Conservation (phyloP, 164 flowering plant species). For the Stephania cephalantha region DNA sequence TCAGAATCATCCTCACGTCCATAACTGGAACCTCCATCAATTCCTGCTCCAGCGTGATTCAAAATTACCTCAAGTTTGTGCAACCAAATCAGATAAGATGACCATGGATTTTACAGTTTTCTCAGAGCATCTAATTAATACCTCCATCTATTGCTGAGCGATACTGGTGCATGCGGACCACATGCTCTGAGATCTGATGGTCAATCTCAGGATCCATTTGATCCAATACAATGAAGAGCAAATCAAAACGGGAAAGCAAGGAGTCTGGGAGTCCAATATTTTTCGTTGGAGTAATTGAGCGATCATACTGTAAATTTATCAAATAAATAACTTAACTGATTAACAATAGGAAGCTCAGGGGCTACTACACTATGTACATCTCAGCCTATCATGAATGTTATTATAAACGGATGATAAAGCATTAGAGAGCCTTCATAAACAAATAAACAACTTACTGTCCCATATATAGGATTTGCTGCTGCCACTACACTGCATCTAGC, state of each 20-base stretch:
- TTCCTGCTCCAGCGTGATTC: slow-evolving; percentile 33
- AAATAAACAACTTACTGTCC: slow-evolving; percentile 64
- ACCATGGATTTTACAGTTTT: neutral
- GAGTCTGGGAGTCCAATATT: slow-evolving; percentile 99
- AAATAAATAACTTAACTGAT: slow-evolving; percentile 13
- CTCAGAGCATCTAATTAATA: slow-evolving; percentile 18
- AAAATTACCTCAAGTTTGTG: slow-evolving; percentile 13
- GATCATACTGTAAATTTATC: slow-evolving; percentile 75
- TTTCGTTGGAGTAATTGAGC: slow-evolving; percentile 96
- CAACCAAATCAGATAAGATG: neutral
- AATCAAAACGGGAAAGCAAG: slow-evolving; percentile 94
- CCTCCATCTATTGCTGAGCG: slow-evolving; percentile 86
- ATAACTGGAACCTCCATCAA: slow-evolving; percentile 48
- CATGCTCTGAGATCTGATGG: slow-evolving; percentile 86
- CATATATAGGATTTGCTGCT: slow-evolving; percentile 99
- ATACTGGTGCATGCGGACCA: slow-evolving; percentile 92
- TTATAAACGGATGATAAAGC: neutral
- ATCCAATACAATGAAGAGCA: slow-evolving; percentile 93
- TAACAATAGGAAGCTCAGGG: slow-evolving; percentile 5
- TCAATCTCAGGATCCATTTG: slow-evolving; percentile 99
- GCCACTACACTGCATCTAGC: slow-evolving; percentile 99
- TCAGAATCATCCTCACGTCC: slow-evolving; percentile 68
- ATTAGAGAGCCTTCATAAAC: neutral
- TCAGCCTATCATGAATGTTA: neutral
- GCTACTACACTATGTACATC: neutral